Evolutionary conservation across 345 rosid species (phyloP), one percentile per base, ranked within the genome.

Genomic region (Pugionium dolabratum): DNA sequence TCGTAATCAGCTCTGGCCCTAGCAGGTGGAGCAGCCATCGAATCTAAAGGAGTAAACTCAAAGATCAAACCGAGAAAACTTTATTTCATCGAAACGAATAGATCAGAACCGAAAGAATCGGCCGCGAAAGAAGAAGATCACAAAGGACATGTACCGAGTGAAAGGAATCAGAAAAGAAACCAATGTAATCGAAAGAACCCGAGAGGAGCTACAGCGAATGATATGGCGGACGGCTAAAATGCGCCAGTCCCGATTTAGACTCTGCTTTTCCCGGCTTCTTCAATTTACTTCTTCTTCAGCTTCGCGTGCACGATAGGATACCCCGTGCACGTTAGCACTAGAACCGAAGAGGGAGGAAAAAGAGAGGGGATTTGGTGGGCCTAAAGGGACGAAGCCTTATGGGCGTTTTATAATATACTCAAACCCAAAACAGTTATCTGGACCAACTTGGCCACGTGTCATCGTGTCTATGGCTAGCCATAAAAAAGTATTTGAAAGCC

Each of bases 1-100:
- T 87, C 93, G 59, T 87, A 85, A 70, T 87, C 93, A 40, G 93
- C 83, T 40, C 93, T 79, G 37, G 93, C 88, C 51, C 93, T 83
- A 49, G 80, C 83, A 37, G 90, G 93, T 50, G 93, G 86, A 66
- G 86, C 88, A 76, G 90, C 93, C 93, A 87, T 87, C 10, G 76
- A 63, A 72, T 76, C 67, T 68, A 45, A 45, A 2, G 27, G 11
- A 2, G 4, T 18, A 67, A 61, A 44, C 28, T 36, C 66, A 54
- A 42, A 56, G 67, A 57, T 52, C 36, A 69, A 69, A 55, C 46
- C 57, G 2, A 64, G 32, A 35, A 18, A 48, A 40, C 58, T 56
- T 44, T 27, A 56, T 41, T 52, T 66, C 64, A 58, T 63, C 60
- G 43, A 49, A 75, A 30, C 46, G 51, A 52, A 52, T 8, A 40